Conservation (phyloP, 192 early-diverging fungal genomes). For the Umbelopsis isabellina region DNA sequence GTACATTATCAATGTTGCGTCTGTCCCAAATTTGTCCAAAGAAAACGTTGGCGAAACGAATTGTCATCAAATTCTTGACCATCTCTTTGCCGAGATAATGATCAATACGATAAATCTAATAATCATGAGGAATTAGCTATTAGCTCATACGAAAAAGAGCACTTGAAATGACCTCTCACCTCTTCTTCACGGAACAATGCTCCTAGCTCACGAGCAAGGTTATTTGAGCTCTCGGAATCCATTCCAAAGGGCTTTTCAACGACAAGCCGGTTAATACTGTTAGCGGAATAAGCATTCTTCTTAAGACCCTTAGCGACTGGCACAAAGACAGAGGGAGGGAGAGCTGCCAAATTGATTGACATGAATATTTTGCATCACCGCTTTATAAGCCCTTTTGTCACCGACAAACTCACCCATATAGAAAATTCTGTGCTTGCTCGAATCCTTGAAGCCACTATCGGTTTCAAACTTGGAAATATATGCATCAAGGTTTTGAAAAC, state of each 20-base stretch:
- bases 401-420: conserved; percentile 63
- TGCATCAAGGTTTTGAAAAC: conserved; percentile 65
- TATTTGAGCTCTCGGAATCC: conserved; percentile 74
- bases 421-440: conserved; percentile 58
- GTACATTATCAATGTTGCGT: conserved; percentile 83
- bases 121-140: not conserved
- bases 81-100: conserved; percentile 98
- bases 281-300: conserved; percentile 63
- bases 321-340: conserved; percentile 91
- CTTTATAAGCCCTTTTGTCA: not conserved
- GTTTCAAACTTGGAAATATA: conserved; percentile 64
- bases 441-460: conserved; percentile 27
- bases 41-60: conserved; percentile 89
- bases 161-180: conserved; percentile 29
- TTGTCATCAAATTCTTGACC: conserved; percentile 92
- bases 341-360: conserved; percentile 54
- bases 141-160: not conserved
- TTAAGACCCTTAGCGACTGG: conserved; percentile 77
- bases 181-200: conserved; percentile 82
- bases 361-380: not conserved
- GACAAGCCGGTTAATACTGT: conserved; percentile 79
- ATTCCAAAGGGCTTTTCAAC: conserved; percentile 97
- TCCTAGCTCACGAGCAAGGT: conserved; percentile 71
- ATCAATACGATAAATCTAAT: conserved; percentile 89
- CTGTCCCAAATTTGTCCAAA: conserved; percentile 88